These are phyloP conservation scores for Boletus subluridellus DNA, from an alignment of 1,284 basidiomycete genomes.

Conservation along the genomic window DNA sequence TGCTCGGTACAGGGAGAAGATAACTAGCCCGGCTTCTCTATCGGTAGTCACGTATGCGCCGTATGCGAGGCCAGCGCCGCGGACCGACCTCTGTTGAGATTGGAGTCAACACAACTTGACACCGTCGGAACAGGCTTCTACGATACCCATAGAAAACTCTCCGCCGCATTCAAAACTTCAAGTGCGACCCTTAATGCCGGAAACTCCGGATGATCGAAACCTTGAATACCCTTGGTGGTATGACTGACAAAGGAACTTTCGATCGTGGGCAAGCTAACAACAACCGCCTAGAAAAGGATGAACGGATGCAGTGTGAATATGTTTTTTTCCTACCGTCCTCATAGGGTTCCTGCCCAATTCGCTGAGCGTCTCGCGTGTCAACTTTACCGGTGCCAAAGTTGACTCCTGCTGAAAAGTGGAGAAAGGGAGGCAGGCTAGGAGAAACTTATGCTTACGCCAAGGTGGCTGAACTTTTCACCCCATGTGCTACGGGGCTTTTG, in stretches of 20 bases:
- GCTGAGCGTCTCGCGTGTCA: conserved; percentile 71
- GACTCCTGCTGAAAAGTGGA: conserved; percentile 42
- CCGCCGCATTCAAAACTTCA: conserved; percentile 89
- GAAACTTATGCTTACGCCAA: conserved; percentile 42
- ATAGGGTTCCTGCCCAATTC: conserved; percentile 70
- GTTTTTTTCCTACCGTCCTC: conserved; percentile 53
- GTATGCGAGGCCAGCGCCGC: conserved; percentile 92
- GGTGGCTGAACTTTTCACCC: conserved; percentile 63
- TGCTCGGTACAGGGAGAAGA: conserved; percentile 81
- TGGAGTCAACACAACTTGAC: conserved; percentile 15
- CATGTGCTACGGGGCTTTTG: conserved; percentile 71
- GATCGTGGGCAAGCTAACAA: conserved; percentile 89
- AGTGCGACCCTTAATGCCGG: conserved; percentile 83
- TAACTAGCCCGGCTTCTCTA: conserved; percentile 78
- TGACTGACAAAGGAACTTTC: conserved; percentile 90
- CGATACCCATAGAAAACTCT: conserved; percentile 90
- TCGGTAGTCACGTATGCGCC: conserved; percentile 81
- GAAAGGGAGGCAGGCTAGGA: neutral
- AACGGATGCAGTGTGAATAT: neutral
- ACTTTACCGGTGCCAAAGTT: conserved; percentile 64
- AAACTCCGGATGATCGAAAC: conserved; percentile 81
- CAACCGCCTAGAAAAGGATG: conserved; percentile 57
- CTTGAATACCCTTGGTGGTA: conserved; percentile 74
- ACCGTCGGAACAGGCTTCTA: neutral
- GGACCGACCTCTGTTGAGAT: conserved; percentile 65